Evolutionary conservation across 257 asterid species (phyloP).

Genomic region (Vinca minor): DNA sequence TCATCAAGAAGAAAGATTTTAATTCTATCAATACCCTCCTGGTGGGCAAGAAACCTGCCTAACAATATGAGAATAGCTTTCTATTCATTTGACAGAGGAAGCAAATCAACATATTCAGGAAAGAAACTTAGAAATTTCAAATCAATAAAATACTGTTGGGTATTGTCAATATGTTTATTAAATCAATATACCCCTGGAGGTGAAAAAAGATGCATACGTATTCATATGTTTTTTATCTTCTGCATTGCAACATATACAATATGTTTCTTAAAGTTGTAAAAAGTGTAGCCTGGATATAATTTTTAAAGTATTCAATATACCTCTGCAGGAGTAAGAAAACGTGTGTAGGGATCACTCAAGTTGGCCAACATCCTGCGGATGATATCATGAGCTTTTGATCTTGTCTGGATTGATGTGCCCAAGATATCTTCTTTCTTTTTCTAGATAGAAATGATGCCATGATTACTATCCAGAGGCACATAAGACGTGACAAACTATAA

Average conservation of each 20-base stretch:
- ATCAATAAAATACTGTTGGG: neutral
- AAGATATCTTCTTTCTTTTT: constrained; percentile 67
- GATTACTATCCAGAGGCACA: neutral
- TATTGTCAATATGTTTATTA: neutral
- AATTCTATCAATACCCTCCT: neutral
- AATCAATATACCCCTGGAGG: neutral
- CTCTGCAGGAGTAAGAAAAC: constrained; percentile 82
- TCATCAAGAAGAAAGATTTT: neutral
- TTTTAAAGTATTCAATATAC: constrained; percentile 24
- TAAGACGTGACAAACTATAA: neutral
- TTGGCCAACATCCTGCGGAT: constrained; percentile 74
- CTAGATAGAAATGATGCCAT: constrained; percentile 27
- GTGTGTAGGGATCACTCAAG: constrained; percentile 86
- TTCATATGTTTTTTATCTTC: neutral
- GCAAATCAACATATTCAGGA: neutral
- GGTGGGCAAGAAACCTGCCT: neutral
- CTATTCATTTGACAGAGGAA: neutral
- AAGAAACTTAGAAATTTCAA: neutral
- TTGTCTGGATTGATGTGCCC: constrained; percentile 54
- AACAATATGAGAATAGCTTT: neutral
- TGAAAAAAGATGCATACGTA: neutral
- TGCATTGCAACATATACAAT: neutral
- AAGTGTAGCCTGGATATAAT: neutral
- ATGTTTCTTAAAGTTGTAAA: neutral
- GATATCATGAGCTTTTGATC: constrained; percentile 80